Evolutionary conservation across 495 filamentous ascomycete species (phyloP).

Genomic region (Xylaria cubensis): DNA sequence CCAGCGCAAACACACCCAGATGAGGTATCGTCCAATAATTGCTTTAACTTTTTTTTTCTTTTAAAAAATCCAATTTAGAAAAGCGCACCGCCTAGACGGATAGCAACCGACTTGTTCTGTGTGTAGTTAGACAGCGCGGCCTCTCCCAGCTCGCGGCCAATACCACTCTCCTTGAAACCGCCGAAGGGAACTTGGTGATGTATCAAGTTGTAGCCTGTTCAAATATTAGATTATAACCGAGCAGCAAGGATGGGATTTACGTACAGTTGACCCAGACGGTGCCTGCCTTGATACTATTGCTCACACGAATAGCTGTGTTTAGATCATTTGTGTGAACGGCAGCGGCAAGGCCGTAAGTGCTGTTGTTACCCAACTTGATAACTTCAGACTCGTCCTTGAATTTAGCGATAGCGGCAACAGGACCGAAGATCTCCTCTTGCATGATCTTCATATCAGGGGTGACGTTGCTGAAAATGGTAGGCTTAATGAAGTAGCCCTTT

Average conservation of each 20-base stretch:
- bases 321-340: constrained; percentile 93
- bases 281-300: constrained; percentile 81
- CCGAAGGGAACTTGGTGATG: constrained; percentile 81
- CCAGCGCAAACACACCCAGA: constrained; percentile 7
- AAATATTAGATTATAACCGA: constrained; percentile 14
- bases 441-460: constrained; percentile 94
- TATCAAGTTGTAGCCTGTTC: constrained; percentile 69
- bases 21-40: not conserved
- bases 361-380: constrained; percentile 80
- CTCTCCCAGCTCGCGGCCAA: constrained; percentile 94
- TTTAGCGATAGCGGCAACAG: constrained; percentile 91
- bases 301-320: constrained; percentile 90
- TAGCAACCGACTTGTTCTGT: constrained; percentile 69
- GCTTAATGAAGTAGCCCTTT: constrained; percentile 97
- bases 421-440: constrained; percentile 98
- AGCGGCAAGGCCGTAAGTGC: constrained; percentile 85
- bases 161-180: constrained; percentile 91
- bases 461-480: constrained; percentile 94
- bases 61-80: constrained; percentile 37
- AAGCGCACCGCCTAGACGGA: constrained; percentile 55
- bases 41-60: not conserved
- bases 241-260: constrained; percentile 2
- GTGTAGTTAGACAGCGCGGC: constrained; percentile 92
- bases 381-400: constrained; percentile 89
- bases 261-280: constrained; percentile 97